Evolutionary conservation across 768 basidiomycete genomes (phyloP).

Genomic region (Lentinula lateritia): DNA sequence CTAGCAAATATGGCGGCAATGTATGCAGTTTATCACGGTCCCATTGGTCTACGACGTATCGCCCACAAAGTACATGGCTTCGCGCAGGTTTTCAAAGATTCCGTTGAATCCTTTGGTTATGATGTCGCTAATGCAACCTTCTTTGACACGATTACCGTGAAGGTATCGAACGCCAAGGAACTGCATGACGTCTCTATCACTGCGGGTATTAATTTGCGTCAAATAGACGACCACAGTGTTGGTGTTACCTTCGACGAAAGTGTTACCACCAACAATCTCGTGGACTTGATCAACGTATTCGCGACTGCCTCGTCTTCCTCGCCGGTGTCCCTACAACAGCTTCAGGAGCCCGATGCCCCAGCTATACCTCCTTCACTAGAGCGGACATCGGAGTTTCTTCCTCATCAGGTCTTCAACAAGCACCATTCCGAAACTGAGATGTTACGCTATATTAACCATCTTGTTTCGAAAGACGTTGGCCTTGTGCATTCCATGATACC

Average conservation of each 20-base stretch:
- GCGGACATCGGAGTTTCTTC: conserved; percentile 67
- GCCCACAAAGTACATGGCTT: conserved; percentile 88
- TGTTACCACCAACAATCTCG: conserved; percentile 67
- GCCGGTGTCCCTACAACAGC: conserved; percentile 38
- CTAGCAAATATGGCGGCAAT: conserved; percentile 99
- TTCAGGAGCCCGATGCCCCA: conserved; percentile 36
- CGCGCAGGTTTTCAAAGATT: conserved; percentile 67
- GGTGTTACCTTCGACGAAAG: conserved; percentile 95
- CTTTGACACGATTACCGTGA: conserved; percentile 89
- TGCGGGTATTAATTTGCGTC: conserved; percentile 79
- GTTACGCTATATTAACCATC: conserved; percentile 92
- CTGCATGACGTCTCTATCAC: conserved; percentile 66
- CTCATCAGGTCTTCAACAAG: conserved; percentile 90
- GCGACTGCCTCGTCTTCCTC: conserved; percentile 53
- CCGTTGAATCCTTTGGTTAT: conserved; percentile 72
- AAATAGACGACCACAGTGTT: conserved; percentile 65
- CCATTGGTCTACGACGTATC: conserved; percentile 77
- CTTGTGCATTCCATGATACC: conserved; percentile 97
- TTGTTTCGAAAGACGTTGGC: conserved; percentile 91
- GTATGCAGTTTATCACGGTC: conserved; percentile 97
- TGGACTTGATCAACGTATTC: conserved; percentile 79
- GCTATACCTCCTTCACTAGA: conserved; percentile 50
- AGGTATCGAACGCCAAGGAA: conserved; percentile 52
- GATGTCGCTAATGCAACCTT: conserved; percentile 63
- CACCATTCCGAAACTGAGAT: conserved; percentile 99